phyloP scores from a whole-genome alignment of 2,329 filamentous ascomycete species.

The Ampelomyces quisqualis region DNA sequence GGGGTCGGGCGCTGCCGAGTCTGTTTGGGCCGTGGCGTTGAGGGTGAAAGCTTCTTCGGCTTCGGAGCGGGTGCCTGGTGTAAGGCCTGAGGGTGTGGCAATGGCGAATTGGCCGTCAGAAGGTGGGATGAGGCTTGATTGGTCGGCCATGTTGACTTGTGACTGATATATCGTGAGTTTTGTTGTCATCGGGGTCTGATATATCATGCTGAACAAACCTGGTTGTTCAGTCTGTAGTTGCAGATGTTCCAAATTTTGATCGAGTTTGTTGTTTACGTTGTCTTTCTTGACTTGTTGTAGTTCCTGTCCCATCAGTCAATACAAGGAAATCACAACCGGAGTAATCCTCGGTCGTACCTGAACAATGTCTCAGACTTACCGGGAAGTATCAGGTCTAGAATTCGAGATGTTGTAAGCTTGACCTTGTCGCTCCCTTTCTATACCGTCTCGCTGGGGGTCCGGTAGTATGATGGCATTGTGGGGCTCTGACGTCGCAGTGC shows the following conservation, averaged over 20 bases:
- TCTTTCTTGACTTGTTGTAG: no score
- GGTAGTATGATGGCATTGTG: constrained; percentile 25
- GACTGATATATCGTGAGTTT: background rate
- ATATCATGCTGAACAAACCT: no score
- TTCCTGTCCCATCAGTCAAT: no score
- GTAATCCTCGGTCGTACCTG: no score
- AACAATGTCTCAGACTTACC: background rate
- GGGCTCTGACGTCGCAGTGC: constrained; percentile 25
- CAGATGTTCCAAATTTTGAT: no score
- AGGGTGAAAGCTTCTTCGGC: constrained; percentile 37
- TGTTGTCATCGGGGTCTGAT: no score
- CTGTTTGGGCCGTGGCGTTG: constrained; percentile 37
- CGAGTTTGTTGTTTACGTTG: no score
- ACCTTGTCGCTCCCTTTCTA: constrained; percentile 11
- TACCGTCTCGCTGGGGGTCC: constrained; percentile 11
- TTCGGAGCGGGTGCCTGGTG: constrained; percentile 40
- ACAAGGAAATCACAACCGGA: no score
- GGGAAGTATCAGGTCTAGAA: background rate
- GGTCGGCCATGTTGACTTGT: background rate
- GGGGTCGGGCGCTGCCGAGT: constrained; percentile 39
- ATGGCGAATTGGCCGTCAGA: constrained; percentile 25
- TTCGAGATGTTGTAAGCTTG: constrained; percentile 4
- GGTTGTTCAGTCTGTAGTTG: no score
- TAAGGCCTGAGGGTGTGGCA: constrained; percentile 38
- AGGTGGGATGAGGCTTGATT: constrained; percentile 7